phyloP scores from a whole-genome alignment of 495 filamentous ascomycete genomes.

The Thermothielavioides terrestris region DNA sequence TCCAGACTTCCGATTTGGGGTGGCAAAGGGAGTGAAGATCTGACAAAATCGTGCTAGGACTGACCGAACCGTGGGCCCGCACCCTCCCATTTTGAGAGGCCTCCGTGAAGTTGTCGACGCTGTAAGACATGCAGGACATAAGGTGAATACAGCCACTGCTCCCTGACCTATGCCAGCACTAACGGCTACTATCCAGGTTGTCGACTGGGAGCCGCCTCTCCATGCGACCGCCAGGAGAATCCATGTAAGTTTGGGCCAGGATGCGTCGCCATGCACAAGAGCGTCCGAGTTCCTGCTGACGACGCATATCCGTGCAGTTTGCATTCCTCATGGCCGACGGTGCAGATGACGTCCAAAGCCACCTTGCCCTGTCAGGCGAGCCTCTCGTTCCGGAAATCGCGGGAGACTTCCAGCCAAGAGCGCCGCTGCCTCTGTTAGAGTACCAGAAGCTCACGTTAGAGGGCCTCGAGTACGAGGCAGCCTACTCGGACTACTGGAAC shows the following conservation, averaged over 20 bases:
- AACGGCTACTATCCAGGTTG: not conserved
- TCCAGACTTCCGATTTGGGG: too few relatives aligned
- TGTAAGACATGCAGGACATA: slow-evolving; percentile 32
- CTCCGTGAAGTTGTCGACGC: slow-evolving; percentile 30
- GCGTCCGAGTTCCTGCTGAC: too few relatives aligned
- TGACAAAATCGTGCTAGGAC: too few relatives aligned
- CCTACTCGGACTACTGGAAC: not conserved
- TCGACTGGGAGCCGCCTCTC: not conserved
- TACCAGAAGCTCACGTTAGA: not conserved
- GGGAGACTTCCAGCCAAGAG: not conserved
- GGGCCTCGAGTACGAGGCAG: not conserved
- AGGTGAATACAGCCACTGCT: slow-evolving; percentile 29
- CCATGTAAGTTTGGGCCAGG: not conserved
- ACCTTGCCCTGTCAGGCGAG: not conserved
- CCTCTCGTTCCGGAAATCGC: not conserved
- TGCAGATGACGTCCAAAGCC: not conserved
- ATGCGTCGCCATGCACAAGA: too few relatives aligned
- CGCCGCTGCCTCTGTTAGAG: not conserved
- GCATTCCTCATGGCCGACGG: not conserved
- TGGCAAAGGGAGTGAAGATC: too few relatives aligned
- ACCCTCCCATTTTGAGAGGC: slow-evolving; percentile 42
- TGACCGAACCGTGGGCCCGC: slow-evolving; percentile 47
- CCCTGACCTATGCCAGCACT: too few relatives aligned
- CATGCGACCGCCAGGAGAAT: not conserved
- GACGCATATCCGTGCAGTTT: not conserved